Evolutionary conservation across 2,329 filamentous ascomycete genomes (phyloP).

Genomic region (Chaetothyriales sp.): DNA sequence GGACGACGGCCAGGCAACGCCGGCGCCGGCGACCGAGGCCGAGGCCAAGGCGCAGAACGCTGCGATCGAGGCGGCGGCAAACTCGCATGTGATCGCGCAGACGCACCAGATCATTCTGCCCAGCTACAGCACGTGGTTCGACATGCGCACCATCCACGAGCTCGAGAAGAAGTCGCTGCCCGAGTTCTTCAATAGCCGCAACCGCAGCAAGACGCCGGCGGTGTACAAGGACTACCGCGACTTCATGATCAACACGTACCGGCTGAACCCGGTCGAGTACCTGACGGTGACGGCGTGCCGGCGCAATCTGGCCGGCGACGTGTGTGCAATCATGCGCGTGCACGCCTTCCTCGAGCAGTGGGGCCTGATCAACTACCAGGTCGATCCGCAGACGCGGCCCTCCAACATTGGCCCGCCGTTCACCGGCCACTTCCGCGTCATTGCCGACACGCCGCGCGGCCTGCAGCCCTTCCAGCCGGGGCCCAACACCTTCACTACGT

Average conservation of each 20-base stretch:
- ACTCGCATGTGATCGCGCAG: conserved; percentile 82
- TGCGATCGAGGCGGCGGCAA: conserved; percentile 68
- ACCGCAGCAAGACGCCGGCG: conserved; percentile 91
- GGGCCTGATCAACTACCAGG: conserved; percentile 98
- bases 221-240: conserved; percentile 99
- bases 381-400: conserved; percentile 87
- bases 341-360: conserved; percentile 97
- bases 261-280: conserved; percentile 89
- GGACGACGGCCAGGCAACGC: conserved; percentile 27
- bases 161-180: conserved; percentile 90
- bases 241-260: conserved; percentile 99
- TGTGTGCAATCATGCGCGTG: conserved; percentile 97
- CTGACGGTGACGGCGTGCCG: conserved; percentile 92
- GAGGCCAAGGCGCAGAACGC: conserved; percentile 60
- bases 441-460: conserved; percentile 87
- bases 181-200: conserved; percentile 97
- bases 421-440: conserved; percentile 92
- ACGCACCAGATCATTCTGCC: conserved; percentile 92
- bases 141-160: conserved; percentile 83
- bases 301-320: conserved; percentile 87
- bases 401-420: conserved; percentile 94
- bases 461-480: conserved; percentile 91
- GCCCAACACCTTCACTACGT: conserved; percentile 53
- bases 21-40: conserved; percentile 30
- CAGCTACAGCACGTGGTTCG: conserved; percentile 97